These are phyloP conservation scores for Fusarium mundagurra DNA, from an alignment of 2,329 filamentous ascomycete genomes.

Conservation along the genomic window DNA sequence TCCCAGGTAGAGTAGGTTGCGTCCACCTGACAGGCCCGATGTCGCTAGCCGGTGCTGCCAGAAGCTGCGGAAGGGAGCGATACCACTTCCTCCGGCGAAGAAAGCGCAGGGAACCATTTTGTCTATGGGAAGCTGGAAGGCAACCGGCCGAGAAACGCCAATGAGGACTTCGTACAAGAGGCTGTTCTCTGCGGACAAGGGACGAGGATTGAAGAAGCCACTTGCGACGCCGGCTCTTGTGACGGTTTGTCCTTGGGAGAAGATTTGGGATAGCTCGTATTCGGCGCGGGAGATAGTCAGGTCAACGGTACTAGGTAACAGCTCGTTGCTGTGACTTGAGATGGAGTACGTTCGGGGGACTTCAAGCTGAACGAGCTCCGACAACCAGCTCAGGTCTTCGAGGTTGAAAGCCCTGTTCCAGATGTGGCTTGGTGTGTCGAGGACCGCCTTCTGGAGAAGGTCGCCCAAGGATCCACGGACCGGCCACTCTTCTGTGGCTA, in stretches of 20 bases:
- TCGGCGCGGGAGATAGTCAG: constrained; percentile 62
- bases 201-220: constrained; percentile 61
- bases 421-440: constrained; percentile 58
- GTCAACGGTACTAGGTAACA: constrained; percentile 62
- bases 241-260: constrained; percentile 47
- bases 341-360: constrained; percentile 64
- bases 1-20: constrained; percentile 61
- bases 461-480: constrained; percentile 62
- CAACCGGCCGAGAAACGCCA: constrained; percentile 61
- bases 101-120: constrained; percentile 60
- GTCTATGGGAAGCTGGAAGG: constrained; percentile 62
- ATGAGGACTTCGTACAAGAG: constrained; percentile 58
- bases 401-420: constrained; percentile 63
- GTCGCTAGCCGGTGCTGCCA: constrained; percentile 56
- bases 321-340: constrained; percentile 59
- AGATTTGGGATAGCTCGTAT: constrained; percentile 57
- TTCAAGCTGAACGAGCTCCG: constrained; percentile 58
- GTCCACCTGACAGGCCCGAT: constrained; percentile 51
- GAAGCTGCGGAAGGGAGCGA: constrained; percentile 64
- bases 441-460: constrained; percentile 58
- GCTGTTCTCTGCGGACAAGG: constrained; percentile 48
- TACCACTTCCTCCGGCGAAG: constrained; percentile 64
- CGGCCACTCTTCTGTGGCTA: constrained; percentile 62
- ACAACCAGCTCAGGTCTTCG: constrained; percentile 56
- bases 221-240: constrained; percentile 60